phyloP scores from a whole-genome alignment of 1,284 basidiomycete species.

The Wolfiporia cocos region DNA sequence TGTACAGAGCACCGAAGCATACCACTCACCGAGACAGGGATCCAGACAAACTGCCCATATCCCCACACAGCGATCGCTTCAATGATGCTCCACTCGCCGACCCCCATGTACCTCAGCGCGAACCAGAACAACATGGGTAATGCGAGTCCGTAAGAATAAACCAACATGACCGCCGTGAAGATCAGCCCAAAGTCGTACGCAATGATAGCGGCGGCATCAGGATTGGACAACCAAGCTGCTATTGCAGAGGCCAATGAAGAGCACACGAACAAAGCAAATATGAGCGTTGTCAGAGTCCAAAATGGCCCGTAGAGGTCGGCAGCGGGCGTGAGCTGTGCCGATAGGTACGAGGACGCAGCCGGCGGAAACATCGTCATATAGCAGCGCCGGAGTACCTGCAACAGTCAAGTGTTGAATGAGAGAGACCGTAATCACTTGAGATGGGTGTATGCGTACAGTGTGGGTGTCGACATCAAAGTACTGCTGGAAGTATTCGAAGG shows the following conservation, averaged over 20 bases:
- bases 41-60: constrained; percentile 72
- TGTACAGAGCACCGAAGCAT: neutral
- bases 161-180: constrained; percentile 74
- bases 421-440: neutral
- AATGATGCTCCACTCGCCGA: constrained; percentile 80
- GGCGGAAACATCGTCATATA: constrained; percentile 67
- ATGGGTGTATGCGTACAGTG: constrained; percentile 38
- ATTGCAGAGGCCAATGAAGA: constrained; percentile 86
- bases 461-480: constrained; percentile 81
- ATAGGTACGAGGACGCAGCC: constrained; percentile 44
- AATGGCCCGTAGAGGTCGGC: constrained; percentile 86
- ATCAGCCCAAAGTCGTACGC: constrained; percentile 84
- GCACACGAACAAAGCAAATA: constrained; percentile 87
- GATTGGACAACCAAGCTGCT: constrained; percentile 68
- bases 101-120: constrained; percentile 75
- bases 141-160: constrained; percentile 82
- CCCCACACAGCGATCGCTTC: constrained; percentile 77
- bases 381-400: constrained; percentile 62
- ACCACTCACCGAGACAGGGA: constrained; percentile 68
- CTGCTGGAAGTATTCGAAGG: constrained; percentile 71
- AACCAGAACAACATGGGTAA: constrained; percentile 79
- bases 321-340: constrained; percentile 57
- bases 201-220: constrained; percentile 36
- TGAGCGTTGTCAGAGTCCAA: constrained; percentile 91
- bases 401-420: neutral